These are phyloP conservation scores for Coemansia reversa DNA, from an alignment of 192 early-diverging fungal species.

Conservation along the genomic window DNA sequence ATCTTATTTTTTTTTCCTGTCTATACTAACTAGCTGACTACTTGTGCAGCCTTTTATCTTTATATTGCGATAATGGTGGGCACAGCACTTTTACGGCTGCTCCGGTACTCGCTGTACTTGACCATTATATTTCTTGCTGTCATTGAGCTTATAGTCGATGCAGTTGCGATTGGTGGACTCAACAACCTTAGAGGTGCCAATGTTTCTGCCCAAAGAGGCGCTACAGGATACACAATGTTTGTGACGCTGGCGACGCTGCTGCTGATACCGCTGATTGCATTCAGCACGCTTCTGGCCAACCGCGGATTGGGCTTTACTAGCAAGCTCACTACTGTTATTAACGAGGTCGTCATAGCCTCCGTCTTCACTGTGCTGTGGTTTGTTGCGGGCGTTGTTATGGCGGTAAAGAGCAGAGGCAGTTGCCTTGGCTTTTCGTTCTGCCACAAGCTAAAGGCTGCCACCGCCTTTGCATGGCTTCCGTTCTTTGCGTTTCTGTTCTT, in stretches of 20 bases:
- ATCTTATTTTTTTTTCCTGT: constrained; percentile 1
- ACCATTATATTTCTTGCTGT: constrained; percentile 25
- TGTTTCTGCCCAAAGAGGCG: constrained; percentile 13
- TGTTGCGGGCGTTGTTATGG: constrained; percentile 41
- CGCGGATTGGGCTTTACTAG: constrained; percentile 15
- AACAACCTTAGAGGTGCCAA: background rate
- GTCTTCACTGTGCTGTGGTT: constrained; percentile 32
- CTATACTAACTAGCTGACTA: background rate
- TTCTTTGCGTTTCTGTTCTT: constrained; percentile 29
- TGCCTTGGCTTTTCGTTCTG: constrained; percentile 21
- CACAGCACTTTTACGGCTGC: constrained; percentile 13
- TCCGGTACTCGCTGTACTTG: constrained; percentile 41
- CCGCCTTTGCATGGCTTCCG: constrained; percentile 39
- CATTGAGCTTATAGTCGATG: constrained; percentile 44
- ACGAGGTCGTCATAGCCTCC: constrained; percentile 15
- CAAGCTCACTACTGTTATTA: constrained; percentile 22
- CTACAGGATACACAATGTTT: constrained; percentile 51
- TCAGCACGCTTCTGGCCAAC: constrained; percentile 20
- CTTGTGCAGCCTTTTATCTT: background rate
- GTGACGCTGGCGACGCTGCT: constrained; percentile 34
- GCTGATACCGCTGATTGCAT: constrained; percentile 23
- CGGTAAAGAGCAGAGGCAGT: constrained; percentile 17
- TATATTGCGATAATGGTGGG: constrained; percentile 7
- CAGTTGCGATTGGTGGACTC: constrained; percentile 33
- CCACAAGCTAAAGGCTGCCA: constrained; percentile 36